These are phyloP conservation scores for Rhodotorula sp. DNA, from an alignment of 1,284 basidiomycete genomes.

Conservation along the genomic window DNA sequence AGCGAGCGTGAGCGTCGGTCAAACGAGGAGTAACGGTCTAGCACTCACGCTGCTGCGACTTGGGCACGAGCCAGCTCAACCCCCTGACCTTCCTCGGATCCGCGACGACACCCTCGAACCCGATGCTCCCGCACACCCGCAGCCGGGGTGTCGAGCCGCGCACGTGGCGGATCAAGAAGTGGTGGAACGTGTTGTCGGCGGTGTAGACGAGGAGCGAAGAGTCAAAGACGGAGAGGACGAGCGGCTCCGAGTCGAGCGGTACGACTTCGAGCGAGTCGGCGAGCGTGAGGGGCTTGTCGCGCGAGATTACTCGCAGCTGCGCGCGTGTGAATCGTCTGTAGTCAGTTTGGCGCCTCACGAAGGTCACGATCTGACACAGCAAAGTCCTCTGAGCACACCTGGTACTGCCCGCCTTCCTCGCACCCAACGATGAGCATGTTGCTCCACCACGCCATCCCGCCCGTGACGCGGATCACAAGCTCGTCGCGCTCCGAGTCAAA, in stretches of 20 bases:
- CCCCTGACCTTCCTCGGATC: conserved; percentile 82
- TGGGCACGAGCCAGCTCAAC: conserved; percentile 95
- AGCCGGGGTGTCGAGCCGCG: conserved; percentile 73
- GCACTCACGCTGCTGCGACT: conserved; percentile 80
- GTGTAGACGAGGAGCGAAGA: conserved; percentile 97
- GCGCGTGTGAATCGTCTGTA: background rate
- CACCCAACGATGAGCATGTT: conserved; percentile 85
- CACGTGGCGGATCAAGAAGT: conserved; percentile 89
- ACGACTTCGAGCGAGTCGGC: conserved; percentile 78
- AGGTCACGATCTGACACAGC: background rate
- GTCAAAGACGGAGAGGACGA: conserved; percentile 87
- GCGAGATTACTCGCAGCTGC: conserved; percentile 90
- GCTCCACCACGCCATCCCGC: conserved; percentile 95
- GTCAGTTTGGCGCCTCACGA: no score
- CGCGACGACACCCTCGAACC: conserved; percentile 86
- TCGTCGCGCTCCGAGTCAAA: conserved; percentile 86
- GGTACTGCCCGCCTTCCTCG: conserved; percentile 61
- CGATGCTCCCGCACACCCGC: conserved; percentile 90
- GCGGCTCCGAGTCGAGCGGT: conserved; percentile 88
- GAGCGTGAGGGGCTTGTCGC: conserved; percentile 77
- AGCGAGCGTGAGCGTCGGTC: background rate
- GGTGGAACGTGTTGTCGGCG: conserved; percentile 89
- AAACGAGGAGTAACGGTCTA: conserved; percentile 17
- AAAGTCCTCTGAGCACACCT: conserved; percentile 57
- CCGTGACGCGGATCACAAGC: conserved; percentile 80